Evolutionary conservation across 2,329 filamentous ascomycete species (phyloP), one percentile per base, ranked within the genome.

Genomic region (Phaeosphaeria sp.): DNA sequence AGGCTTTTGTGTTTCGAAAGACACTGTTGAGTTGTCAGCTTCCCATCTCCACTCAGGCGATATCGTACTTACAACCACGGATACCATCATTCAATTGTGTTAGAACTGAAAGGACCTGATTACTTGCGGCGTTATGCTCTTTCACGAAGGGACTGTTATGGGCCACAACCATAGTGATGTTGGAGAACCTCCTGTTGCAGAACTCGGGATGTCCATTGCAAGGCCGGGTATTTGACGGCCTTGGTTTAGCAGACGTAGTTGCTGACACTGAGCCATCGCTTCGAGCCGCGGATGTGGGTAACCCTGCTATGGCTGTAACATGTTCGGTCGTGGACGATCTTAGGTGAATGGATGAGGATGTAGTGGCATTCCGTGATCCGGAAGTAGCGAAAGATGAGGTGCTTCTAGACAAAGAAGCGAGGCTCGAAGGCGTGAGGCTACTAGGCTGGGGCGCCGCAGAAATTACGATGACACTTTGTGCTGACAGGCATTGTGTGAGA

Each of bases 1-100:
- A 25, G 80, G 72, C 36, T 77, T 78, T 59, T 88, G 87, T 0
- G 82, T 82, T 72, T 88, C 83, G 60, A 87, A 87, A 77, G 88
- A 84, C 30, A 89, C 84, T 86, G 22, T 6, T 11, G 9, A 13
- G 5, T 4, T 17, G n/a, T 46, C 44, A 46, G 44, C 44, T 15
- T 6, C 3, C 6, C 21, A 5, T 10, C 11, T 17, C 15, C 13
- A 10, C 13, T 22, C 20, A n/a, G 11, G 18, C 7, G 5, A 15
- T 11, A 33, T 23, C 23, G 25, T 22, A 64, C 68, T 50, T 67
- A 77, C 74, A 63, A 50, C 75, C 75, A 53, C 75, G 72, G 52
- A 77, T 70, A 6, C 75, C 73, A 57, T 77, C 73, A 20, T 71
- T 63, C 6, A 77, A 65, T 56, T 77, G 75, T 7, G 63, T 64